Evolutionary conservation across 805 yeast species (phyloP), one percentile per base, ranked within the genome.

Genomic region (Wickerhamomyces hampshirensis): DNA sequence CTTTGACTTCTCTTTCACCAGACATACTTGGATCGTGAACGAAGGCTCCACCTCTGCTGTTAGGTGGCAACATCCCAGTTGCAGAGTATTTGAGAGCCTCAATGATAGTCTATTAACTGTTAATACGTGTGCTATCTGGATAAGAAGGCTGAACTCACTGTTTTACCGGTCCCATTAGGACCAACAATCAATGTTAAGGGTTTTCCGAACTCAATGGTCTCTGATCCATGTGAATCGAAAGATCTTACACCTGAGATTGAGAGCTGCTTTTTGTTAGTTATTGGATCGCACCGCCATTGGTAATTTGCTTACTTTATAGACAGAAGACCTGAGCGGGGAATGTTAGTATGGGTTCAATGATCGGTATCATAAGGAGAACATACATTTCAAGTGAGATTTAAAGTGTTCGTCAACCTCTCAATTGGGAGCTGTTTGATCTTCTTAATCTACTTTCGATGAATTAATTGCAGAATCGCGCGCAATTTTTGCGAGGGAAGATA

Each of bases 151-250:
- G 11, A 7, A 53, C 60, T 26, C 37, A 59, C 66, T 0, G 98
- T 93, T 57, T 93, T 91, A 9, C 98, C 98, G 19, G 95, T 83
- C 23, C 98, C 98, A 60, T 93, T 93, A 34, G 84, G 84, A 0
- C 99, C 99, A 19, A 95, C 95, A 36, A 93, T 91, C 32, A 93
- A 68, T 0, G 98, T 93, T 54, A 93, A 63, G 0, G 99, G 99
- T 32, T 75, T 74, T 12, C 89, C 88, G 61, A 93, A 93, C 53
- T 84, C 85, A 41, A 93, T 86, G 1, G 89, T 80, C 55, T 93
- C 96, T 21, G 85, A 69, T 31, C 77, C 77, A 46, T 80, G 78
- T n/a, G 88, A 81, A 45, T 85, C 91, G 54, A 93, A 93, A 0
- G 98, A 88, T 28, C 99, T 68, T 5, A 93, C 76, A 18, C 99